A percentile compares a stretch with the other conserved stretches of the same genome.
Conservation (phyloP, 1,284 basidiomycete species). For the Mycena citricolor region DNA sequence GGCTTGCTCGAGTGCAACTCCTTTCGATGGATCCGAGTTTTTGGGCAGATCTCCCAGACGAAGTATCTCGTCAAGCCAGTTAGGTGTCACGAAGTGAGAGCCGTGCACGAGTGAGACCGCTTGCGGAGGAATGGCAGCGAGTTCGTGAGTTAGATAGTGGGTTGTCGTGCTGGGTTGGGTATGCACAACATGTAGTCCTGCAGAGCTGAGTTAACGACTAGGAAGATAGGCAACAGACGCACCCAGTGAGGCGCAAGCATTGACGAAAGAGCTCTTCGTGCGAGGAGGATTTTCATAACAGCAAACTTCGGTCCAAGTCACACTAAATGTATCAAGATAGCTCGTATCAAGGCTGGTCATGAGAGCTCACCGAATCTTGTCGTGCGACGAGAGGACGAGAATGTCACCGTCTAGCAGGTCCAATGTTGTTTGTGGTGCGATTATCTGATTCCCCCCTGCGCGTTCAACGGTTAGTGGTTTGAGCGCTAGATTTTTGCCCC, state of each 20-base stretch:
- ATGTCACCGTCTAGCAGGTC: conserved; percentile 16
- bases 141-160: conserved; percentile 58
- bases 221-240: conserved; percentile 1
- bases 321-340: no score
- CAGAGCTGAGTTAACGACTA: conserved; percentile 4
- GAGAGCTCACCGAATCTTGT: not conserved
- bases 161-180: conserved; percentile 47
- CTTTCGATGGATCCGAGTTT: conserved; percentile 33
- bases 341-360: no score
- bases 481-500: conserved; percentile 1
- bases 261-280: conserved; percentile 29
- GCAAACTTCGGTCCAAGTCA: no score
- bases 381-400: no score
- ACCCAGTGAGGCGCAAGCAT: conserved; percentile 59
- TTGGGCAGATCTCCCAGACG: conserved; percentile 42
- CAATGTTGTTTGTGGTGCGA: conserved; percentile 6
- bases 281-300: conserved; percentile 16
- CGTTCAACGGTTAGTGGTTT: conserved; percentile 6
- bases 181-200: conserved; percentile 56
- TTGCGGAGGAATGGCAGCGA: conserved; percentile 45
- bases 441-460: conserved; percentile 1
- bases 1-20: conserved; percentile 45
- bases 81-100: conserved; percentile 55
- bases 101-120: conserved; percentile 57
- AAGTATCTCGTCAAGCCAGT: conserved; percentile 63